Conservation (phyloP, 2,329 filamentous ascomycete species). For the Cordyceps militaris region DNA sequence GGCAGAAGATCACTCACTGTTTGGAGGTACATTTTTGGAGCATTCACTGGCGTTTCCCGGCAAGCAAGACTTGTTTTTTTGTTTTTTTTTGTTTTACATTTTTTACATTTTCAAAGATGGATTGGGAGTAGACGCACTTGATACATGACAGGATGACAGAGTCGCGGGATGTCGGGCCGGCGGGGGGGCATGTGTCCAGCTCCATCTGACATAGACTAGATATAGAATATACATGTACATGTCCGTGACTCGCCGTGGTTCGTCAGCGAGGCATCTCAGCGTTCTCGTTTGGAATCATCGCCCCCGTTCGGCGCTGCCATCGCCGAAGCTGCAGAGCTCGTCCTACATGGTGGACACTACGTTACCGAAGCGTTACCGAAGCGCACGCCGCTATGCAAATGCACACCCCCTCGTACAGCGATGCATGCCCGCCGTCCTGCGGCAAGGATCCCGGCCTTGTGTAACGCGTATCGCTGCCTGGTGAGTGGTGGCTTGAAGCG, state of each 20-base stretch:
- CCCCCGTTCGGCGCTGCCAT: not conserved
- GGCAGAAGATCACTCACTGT: not conserved
- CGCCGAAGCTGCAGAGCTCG: constrained; percentile 1
- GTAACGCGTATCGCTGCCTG: not conserved
- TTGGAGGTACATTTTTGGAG: not conserved
- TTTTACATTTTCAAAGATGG: not conserved
- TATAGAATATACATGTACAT: too few relatives aligned
- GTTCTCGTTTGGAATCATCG: not conserved
- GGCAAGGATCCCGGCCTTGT: not conserved
- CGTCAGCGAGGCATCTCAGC: too few relatives aligned
- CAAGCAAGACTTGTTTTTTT: not conserved
- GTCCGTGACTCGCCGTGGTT: too few relatives aligned
- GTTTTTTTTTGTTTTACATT: too few relatives aligned
- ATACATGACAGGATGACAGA: too few relatives aligned
- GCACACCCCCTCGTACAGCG: not conserved
- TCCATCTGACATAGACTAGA: too few relatives aligned
- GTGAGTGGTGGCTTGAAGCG: not conserved
- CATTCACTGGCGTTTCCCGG: constrained; percentile 8
- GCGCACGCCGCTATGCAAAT: not conserved
- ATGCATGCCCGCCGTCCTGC: not conserved
- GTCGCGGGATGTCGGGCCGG: too few relatives aligned
- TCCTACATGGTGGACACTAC: not conserved
- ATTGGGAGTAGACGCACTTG: not conserved
- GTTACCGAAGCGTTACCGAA: not conserved
- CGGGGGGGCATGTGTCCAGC: too few relatives aligned